Base-by-base conservation (phyloP, 2,329 filamentous ascomycete genomes). In the Aspergillus quadrilineatus region DNA sequence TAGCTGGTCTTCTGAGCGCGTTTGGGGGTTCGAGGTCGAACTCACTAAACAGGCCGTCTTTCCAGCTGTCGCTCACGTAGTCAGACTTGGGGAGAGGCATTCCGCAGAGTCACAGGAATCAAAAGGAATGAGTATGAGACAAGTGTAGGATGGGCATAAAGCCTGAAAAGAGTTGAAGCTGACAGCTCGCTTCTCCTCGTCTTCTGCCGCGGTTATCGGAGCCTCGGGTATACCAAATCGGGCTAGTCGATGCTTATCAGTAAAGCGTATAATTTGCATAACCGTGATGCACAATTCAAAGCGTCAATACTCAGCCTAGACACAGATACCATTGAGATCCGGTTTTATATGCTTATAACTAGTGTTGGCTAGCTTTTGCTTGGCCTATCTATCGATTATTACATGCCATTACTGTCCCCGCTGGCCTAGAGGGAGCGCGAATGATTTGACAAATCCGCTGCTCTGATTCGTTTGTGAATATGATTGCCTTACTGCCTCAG, bases 21-120 rank as follows among this genome's bases (percentile, higher is more conserved):
- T 12, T 50, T 2, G 39, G 43, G 28, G 39, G 52, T 17, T 6
- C 3, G 22, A 14, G 30, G 30, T 17, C 17, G 32, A 9, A 64
- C 81, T 63, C 75, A 94, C 90, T 84, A 72, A 97, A 96, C 61
- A 97, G 88, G 62, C 88, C 90, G 75, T 96, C 89, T 65, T 82
- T 87, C 92, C 92, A 97, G 65, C 92, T 85, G 57, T 86, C 82
- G 74, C 90, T 95, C 63, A 97, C 72, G 68, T 92, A 96, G 59
- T 89, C 82, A 51, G 86, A 87, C 65, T 86, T 86, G 6, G 88
- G 82, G 50, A 91, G 73, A 32, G 88, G 76, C 89, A 92, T 92
- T 22, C 29, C 66, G 50, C 26, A 10, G 9, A 4, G 6, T 34
- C 5, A n/a, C 50, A 17, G 14, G n/a, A 17, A 43, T 15, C 17